A percentile compares a stretch with the other conserved stretches of the same genome.
Conservation (phyloP, 2,329 filamentous ascomycete genomes). For the Sphaceloma murrayae region DNA sequence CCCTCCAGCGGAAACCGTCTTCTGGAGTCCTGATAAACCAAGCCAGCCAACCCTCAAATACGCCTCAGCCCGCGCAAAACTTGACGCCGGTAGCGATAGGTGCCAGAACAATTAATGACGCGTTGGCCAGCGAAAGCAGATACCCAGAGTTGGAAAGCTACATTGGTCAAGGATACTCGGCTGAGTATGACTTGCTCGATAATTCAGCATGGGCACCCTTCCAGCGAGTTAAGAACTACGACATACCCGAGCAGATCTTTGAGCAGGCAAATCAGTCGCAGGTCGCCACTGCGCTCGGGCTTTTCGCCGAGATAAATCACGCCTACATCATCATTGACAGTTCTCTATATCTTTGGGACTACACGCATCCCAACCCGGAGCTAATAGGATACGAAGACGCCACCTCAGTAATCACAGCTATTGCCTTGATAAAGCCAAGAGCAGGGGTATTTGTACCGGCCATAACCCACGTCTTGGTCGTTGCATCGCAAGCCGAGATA, state of each 20-base stretch:
- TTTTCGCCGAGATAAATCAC: constrained; percentile 90
- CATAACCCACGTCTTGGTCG: constrained; percentile 80
- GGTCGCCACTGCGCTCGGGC: constrained; percentile 83
- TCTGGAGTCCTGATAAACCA: constrained; percentile 17
- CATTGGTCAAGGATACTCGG: constrained; percentile 73
- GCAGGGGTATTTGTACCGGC: constrained; percentile 75
- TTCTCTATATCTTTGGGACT: constrained; percentile 94
- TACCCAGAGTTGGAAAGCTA: constrained; percentile 88
- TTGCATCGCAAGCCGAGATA: constrained; percentile 76
- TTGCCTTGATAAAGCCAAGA: constrained; percentile 77
- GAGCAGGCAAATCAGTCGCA: constrained; percentile 84
- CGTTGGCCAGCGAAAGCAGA: constrained; percentile 63
- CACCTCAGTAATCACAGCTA: constrained; percentile 76
- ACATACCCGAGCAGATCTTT: constrained; percentile 84
- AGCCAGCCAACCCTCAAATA: constrained; percentile 7
- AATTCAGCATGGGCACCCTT: constrained; percentile 74
- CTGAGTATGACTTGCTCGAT: constrained; percentile 73
- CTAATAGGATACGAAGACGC: constrained; percentile 88
- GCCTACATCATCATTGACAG: constrained; percentile 96
- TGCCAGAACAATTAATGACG: constrained; percentile 71
- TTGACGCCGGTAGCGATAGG: constrained; percentile 68
- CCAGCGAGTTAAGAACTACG: constrained; percentile 74
- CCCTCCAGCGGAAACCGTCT: constrained; percentile 15
- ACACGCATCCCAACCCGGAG: constrained; percentile 83
- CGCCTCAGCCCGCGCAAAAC: constrained; percentile 5